Conservation (phyloP, 164 flowering plant species). For the Vitis rupestris region DNA sequence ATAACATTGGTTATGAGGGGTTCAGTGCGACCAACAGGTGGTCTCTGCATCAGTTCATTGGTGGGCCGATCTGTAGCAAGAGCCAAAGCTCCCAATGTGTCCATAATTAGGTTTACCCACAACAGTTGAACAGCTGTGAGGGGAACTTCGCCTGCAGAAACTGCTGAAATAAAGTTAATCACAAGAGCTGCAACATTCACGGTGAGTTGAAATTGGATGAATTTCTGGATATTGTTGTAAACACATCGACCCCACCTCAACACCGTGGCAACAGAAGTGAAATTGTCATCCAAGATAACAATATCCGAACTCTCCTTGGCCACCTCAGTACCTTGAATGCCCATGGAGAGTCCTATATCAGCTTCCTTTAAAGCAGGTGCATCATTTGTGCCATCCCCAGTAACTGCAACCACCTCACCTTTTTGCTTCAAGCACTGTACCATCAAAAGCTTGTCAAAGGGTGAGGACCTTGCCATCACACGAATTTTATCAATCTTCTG, state of each 20-base stretch:
- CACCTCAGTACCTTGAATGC: slow-evolving; percentile 77
- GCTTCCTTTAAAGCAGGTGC: slow-evolving; percentile 83
- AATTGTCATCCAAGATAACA: slow-evolving; percentile 70
- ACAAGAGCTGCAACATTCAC: slow-evolving; percentile 75
- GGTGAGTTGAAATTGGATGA: slow-evolving; percentile 77
- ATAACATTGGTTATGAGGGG: slow-evolving; percentile 71
- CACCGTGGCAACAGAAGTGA: slow-evolving; percentile 60
- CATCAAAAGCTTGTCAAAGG: slow-evolving; percentile 72
- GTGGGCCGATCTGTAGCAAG: slow-evolving; percentile 78
- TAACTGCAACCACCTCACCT: slow-evolving; percentile 75
- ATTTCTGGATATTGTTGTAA: slow-evolving; percentile 73
- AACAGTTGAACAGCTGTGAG: slow-evolving; percentile 67
- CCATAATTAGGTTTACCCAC: slow-evolving; percentile 88
- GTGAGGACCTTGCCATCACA: slow-evolving; percentile 85
- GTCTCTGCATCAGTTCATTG: slow-evolving; percentile 51
- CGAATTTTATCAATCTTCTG: slow-evolving; percentile 43
- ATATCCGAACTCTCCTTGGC: slow-evolving; percentile 83
- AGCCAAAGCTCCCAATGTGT: slow-evolving; percentile 76
- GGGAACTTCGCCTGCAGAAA: slow-evolving; percentile 78
- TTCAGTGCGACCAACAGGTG: slow-evolving; percentile 60
- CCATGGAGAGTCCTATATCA: slow-evolving; percentile 78
- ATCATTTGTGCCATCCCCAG: slow-evolving; percentile 83
- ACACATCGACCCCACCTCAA: slow-evolving; percentile 76
- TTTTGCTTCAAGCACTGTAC: slow-evolving; percentile 61
- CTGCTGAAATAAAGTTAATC: slow-evolving; percentile 66